Conservation (phyloP, 2,329 filamentous ascomycete genomes). For the Penicillium sclerotigenum region DNA sequence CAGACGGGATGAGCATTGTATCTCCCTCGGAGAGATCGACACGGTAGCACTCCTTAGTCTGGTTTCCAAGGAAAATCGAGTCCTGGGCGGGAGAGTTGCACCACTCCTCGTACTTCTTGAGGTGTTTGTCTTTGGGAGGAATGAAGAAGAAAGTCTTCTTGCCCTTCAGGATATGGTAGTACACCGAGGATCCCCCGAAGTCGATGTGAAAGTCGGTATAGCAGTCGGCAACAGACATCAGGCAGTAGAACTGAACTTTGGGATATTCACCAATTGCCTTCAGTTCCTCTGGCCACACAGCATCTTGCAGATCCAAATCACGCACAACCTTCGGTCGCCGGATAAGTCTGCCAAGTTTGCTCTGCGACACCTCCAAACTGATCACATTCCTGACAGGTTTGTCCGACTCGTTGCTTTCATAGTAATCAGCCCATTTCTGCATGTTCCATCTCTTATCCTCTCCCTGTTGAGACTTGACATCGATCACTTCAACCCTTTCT, state of each 20-base stretch:
- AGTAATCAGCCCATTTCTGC: slow-evolving; percentile 66
- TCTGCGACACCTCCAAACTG: slow-evolving; percentile 65
- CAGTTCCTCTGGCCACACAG: slow-evolving; percentile 51
- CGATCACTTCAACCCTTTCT: slow-evolving; percentile 63
- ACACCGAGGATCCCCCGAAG: slow-evolving; percentile 68
- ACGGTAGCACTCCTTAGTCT: slow-evolving; percentile 64
- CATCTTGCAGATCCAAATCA: slow-evolving; percentile 56
- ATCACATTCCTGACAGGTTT: slow-evolving; percentile 68
- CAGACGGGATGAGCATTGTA: slow-evolving; percentile 68
- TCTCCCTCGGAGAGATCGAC: slow-evolving; percentile 65
- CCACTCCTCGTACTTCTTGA: slow-evolving; percentile 70
- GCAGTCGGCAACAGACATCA: slow-evolving; percentile 69
- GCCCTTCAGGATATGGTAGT: slow-evolving; percentile 66
- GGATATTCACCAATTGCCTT: slow-evolving; percentile 56
- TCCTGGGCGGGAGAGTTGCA: slow-evolving; percentile 65
- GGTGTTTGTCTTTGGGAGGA: slow-evolving; percentile 63
- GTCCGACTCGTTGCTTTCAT: slow-evolving; percentile 54
- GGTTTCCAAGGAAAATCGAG: slow-evolving; percentile 61
- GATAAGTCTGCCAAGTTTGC: slow-evolving; percentile 59
- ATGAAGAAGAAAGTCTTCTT: slow-evolving; percentile 72
- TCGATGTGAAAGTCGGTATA: slow-evolving; percentile 72
- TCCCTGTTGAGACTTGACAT: slow-evolving; percentile 66
- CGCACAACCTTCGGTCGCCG: slow-evolving; percentile 63
- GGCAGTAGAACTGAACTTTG: slow-evolving; percentile 65
- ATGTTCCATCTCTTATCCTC: slow-evolving; percentile 64